Evolutionary conservation across 1,284 basidiomycete genomes (phyloP).

Genomic region (Ustilago xerochloae): DNA sequence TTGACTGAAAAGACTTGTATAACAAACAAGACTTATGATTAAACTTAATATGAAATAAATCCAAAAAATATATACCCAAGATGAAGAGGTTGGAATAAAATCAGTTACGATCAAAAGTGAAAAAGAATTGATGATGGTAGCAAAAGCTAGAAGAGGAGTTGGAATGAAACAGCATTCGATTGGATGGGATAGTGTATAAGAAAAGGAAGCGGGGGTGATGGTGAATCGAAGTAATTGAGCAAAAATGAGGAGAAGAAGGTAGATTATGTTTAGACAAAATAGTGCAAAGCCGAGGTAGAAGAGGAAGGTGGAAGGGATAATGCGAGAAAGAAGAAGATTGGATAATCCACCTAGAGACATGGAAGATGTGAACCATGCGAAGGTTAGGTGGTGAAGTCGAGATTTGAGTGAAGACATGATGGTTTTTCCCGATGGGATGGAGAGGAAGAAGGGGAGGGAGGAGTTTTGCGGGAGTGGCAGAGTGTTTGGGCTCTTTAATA

Average conservation of each 20-base stretch:
- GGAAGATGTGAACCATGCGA: constrained; percentile 39
- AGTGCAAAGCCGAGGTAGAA: constrained; percentile 18
- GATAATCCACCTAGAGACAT: constrained; percentile 39
- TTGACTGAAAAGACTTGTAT: constrained; percentile 5
- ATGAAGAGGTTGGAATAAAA: not conserved
- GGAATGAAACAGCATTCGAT: constrained; percentile 46
- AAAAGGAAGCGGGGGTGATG: not conserved
- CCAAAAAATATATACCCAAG: constrained; percentile 22
- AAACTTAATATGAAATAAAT: constrained; percentile 13
- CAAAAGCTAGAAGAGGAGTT: constrained; percentile 23
- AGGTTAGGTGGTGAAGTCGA: constrained; percentile 30
- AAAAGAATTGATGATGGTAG: constrained; percentile 26
- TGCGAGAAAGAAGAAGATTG: constrained; percentile 25
- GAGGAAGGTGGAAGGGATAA: constrained; percentile 9
- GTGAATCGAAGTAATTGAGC: constrained; percentile 23
- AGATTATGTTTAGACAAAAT: constrained; percentile 24
- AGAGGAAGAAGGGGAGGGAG: not conserved
- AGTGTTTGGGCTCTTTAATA: no score
- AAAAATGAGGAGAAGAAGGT: constrained; percentile 12
- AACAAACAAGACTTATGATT: constrained; percentile 12
- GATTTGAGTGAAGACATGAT: not conserved
- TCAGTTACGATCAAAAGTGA: not conserved
- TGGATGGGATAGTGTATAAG: constrained; percentile 26
- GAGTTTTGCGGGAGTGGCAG: no score
- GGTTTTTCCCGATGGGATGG: not conserved